Evolutionary conservation across 495 filamentous ascomycete species (phyloP), one percentile per base, ranked within the genome.

Genomic region (Extremus antarcticus): DNA sequence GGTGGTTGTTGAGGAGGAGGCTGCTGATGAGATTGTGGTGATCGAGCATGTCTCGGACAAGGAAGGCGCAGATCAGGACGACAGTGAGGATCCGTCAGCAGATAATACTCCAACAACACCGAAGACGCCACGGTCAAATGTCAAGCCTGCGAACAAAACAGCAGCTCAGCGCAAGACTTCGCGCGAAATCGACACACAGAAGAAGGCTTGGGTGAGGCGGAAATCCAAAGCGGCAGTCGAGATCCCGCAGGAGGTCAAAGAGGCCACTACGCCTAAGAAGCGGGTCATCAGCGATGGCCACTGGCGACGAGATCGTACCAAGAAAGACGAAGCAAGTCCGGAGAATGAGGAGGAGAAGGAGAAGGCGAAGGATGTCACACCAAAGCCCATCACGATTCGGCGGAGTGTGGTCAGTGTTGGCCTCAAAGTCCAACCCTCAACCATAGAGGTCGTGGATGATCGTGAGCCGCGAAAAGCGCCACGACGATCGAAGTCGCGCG

Each of bases 271-370:
- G 24, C 69, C 70, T 24, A 69, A 68, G 63, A 73, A 73, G 61
- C 64, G 70, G 13, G 65, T 73, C n/a, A 59, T 73, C 11, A 71
- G 69, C 61, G 70, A 73, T 54, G 69, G 62, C 23, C 68, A 71
- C 55, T 73, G 70, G 70, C 59, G 65, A n/a, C 68, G 55, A 53
- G 59, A 67, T 41, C 59, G 55, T 13, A 24, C 39, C 4, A 55
- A 43, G 51, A 43, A 51, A 17, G 60, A 52, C 22, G 45, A 29
- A 13, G 29, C 57, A 19, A 53, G 20, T 21, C 54, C 41, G 15
- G 51, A 56, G 53, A 56, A 51, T 11, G 39, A 8, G 39, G 25
- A 39, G n/a, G 50, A 29, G 29, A 46, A 50, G 29, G 55, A 61
- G n/a, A 57, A 4, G 4, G 4, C 29, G 7, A 35, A 53, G 22